A percentile compares a stretch with the other conserved stretches of the same genome.
Conservation (phyloP, 2,329 filamentous ascomycete genomes). For the Epichloe scottii region DNA sequence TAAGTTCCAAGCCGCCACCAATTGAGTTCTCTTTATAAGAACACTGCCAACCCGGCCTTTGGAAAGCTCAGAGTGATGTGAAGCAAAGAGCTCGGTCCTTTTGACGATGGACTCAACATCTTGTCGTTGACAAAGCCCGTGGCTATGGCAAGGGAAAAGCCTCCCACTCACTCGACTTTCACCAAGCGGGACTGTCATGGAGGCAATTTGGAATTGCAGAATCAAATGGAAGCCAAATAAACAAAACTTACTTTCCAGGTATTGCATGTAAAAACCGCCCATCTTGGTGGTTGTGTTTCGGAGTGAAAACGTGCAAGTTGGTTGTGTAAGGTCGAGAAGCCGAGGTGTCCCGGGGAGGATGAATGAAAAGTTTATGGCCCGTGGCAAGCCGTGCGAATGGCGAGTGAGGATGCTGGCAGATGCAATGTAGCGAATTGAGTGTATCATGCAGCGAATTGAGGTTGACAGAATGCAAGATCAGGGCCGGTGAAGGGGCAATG, state of each 20-base stretch:
- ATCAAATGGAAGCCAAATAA: background rate
- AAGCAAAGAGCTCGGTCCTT: background rate
- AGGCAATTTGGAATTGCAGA: background rate
- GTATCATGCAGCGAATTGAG: background rate
- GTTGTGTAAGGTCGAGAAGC: background rate
- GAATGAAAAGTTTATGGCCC: slow-evolving; percentile 9
- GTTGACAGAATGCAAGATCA: slow-evolving; percentile 3
- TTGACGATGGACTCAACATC: background rate
- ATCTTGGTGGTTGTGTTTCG: slow-evolving; percentile 29
- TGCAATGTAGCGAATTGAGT: background rate
- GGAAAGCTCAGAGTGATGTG: background rate
- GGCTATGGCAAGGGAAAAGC: no score
- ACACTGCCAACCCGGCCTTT: background rate
- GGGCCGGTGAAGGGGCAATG: slow-evolving; percentile 31
- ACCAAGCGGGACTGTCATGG: background rate
- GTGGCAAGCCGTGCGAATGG: background rate
- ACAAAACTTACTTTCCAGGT: slow-evolving; percentile 56
- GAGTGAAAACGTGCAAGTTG: slow-evolving; percentile 10
- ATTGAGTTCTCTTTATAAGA: background rate
- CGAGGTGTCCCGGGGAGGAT: slow-evolving; percentile 7
- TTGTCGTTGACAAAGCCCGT: no score
- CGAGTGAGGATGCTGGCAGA: background rate
- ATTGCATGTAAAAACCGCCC: slow-evolving; percentile 59
- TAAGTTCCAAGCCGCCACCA: background rate
- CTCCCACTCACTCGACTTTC: no score